These are phyloP conservation scores for Pisolithus thermaeus DNA, from an alignment of 1,284 basidiomycete species.

Conservation along the genomic window DNA sequence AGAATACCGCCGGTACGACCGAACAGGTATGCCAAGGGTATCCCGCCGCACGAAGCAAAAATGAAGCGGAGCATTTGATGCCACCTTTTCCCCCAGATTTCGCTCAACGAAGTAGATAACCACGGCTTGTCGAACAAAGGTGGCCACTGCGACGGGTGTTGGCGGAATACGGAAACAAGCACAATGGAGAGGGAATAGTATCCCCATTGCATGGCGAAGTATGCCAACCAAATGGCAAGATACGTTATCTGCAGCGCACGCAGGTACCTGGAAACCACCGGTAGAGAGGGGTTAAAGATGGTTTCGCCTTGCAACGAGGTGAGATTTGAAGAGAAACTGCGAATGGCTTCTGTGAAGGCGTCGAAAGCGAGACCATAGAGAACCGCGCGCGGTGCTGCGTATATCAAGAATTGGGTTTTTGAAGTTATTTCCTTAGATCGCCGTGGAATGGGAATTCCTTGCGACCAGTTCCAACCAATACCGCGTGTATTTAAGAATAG, in stretches of 20 bases:
- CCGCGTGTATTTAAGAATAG: slow-evolving; percentile 18
- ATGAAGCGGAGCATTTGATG: slow-evolving; percentile 31
- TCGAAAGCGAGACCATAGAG: slow-evolving; percentile 16
- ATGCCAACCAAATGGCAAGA: slow-evolving; percentile 40
- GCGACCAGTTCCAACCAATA: slow-evolving; percentile 25
- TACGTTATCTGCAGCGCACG: slow-evolving; percentile 37
- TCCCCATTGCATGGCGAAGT: slow-evolving; percentile 38
- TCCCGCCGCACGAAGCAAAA: slow-evolving; percentile 27
- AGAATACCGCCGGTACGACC: slow-evolving; percentile 42
- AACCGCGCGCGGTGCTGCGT: neutral
- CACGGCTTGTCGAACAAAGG: slow-evolving; percentile 31
- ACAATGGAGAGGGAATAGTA: slow-evolving; percentile 36
- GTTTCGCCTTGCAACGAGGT: slow-evolving; percentile 27
- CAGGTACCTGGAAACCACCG: slow-evolving; percentile 35
- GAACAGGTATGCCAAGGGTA: slow-evolving; percentile 27
- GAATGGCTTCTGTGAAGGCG: slow-evolving; percentile 9
- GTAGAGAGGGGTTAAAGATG: slow-evolving; percentile 43
- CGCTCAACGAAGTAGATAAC: slow-evolving; percentile 26
- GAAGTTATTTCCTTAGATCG: slow-evolving; percentile 6
- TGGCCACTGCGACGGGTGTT: slow-evolving; percentile 28
- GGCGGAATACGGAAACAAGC: slow-evolving; percentile 30
- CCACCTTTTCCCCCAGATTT: slow-evolving; percentile 38
- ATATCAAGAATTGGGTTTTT: slow-evolving; percentile 10
- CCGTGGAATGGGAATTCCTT: slow-evolving; percentile 12
- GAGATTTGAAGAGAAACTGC: slow-evolving; percentile 16